Evolutionary conservation across 2,329 filamentous ascomycete genomes (phyloP).

Genomic region (Ceratocystis ficicola): DNA sequence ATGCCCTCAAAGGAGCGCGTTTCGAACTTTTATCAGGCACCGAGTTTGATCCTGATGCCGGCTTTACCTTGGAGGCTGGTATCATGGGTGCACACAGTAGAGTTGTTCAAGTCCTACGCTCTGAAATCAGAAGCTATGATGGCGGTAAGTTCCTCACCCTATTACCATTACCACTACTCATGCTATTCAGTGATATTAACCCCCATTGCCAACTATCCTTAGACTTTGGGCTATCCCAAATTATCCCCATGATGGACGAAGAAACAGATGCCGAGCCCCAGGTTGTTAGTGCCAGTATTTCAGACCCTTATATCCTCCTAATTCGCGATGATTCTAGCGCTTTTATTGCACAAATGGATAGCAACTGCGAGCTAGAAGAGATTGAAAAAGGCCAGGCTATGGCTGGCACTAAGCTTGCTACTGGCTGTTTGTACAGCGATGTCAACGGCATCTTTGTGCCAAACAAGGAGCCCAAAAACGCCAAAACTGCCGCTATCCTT

Average conservation of each 20-base stretch:
- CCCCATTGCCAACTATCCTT: slow-evolving; percentile 23
- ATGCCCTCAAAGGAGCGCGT: slow-evolving; percentile 58
- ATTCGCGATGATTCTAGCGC: slow-evolving; percentile 73
- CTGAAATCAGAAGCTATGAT: slow-evolving; percentile 83
- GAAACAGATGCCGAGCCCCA: slow-evolving; percentile 70
- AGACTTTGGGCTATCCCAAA: slow-evolving; percentile 82
- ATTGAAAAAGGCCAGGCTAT: slow-evolving; percentile 52
- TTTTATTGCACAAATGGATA: slow-evolving; percentile 64
- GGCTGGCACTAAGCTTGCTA: slow-evolving; percentile 58
- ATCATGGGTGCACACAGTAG: slow-evolving; percentile 68
- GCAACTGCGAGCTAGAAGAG: slow-evolving; percentile 72
- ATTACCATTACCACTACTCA: slow-evolving; percentile 15
- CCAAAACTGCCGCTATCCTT: slow-evolving; percentile 41
- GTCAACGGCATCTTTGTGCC: slow-evolving; percentile 43
- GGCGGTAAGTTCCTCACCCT: slow-evolving; percentile 49
- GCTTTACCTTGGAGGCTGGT: slow-evolving; percentile 73
- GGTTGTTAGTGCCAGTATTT: slow-evolving; percentile 69
- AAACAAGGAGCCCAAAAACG: slow-evolving; percentile 32
- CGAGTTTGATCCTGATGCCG: slow-evolving; percentile 85
- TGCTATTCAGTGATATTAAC: neutral
- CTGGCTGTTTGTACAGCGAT: slow-evolving; percentile 74
- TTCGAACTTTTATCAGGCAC: slow-evolving; percentile 67
- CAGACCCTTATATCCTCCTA: slow-evolving; percentile 74
- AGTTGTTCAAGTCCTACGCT: slow-evolving; percentile 76
- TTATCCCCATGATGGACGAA: slow-evolving; percentile 85